Evolutionary conservation across 805 yeast species (phyloP), one percentile per base, ranked within the genome.

Genomic region (Saccharomycopsis fermentans): DNA sequence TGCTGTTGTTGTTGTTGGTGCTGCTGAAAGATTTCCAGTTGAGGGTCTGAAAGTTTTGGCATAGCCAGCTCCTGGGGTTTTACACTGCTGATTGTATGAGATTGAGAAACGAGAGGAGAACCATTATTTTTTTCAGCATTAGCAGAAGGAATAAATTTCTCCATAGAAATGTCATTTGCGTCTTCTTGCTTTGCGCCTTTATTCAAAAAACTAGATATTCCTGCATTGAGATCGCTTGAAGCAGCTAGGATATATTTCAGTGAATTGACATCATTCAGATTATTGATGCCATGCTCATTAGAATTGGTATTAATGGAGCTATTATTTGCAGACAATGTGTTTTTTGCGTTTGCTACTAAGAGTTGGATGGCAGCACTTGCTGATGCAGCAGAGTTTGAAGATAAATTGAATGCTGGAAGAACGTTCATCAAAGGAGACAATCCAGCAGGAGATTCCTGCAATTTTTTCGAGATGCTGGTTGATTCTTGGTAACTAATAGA

Each of bases 311-410:
- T 26, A 6, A 54, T 21, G n/a, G 40, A 12, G 39, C 55, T 58
- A 24, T 26, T 40, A 14, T 16, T 37, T 32, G 55, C 48, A 6
- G 55, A 29, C 11, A 54, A 43, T 4, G 50, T 21, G 24, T 59
- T 57, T 14, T 60, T 29, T 11, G 62, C 62, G 26, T 59, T 59
- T 12, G 62, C 62, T 29, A 59, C 34, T n/a, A 59, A 52, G 8
- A 59, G 39, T 36, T 59, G 62, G 14, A 59, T 29, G 1, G 60
- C 62, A 6, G 62, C 62, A 35, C 54, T 59, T 21, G 59, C 50
- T 6, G 52, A 51, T 16, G 56, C 47, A 5, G 56, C 17, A 6
- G 39, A 29, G 6, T 17, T 32, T 27, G 43, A 16, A 12, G 48
- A 21, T 21, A 19, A 21, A 52, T 43, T 43, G 29, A 21, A 36